phyloP scores from a whole-genome alignment of 1,284 basidiomycete genomes.

The Fomes fomentarius region DNA sequence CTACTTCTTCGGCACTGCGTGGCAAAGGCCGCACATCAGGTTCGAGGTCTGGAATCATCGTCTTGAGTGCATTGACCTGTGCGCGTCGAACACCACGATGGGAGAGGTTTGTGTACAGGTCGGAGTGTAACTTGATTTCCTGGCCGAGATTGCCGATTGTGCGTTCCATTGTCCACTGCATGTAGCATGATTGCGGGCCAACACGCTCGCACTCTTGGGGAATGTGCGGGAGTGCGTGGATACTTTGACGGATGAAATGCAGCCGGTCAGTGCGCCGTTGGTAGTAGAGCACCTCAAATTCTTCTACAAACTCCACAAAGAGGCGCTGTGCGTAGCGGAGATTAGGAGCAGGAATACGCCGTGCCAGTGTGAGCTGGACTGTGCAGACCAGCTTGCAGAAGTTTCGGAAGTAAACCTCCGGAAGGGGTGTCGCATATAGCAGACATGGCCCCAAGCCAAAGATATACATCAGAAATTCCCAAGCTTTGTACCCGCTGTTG shows the following conservation, averaged over 20 bases:
- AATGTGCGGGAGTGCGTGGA: slow-evolving; percentile 4
- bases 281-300: slow-evolving; percentile 6
- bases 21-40: background rate
- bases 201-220: slow-evolving; percentile 6
- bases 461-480: slow-evolving; percentile 29
- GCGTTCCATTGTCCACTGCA: slow-evolving; percentile 15
- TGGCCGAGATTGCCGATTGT: background rate
- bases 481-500: slow-evolving; percentile 34
- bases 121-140: slow-evolving; percentile 22
- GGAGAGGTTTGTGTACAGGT: slow-evolving; percentile 26
- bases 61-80: background rate
- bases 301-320: background rate
- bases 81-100: slow-evolving; percentile 7
- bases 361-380: background rate
- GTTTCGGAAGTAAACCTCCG: slow-evolving; percentile 30
- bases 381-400: slow-evolving; percentile 30
- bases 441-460: slow-evolving; percentile 26
- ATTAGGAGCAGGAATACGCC: background rate
- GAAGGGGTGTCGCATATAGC: slow-evolving; percentile 2
- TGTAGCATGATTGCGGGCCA: slow-evolving; percentile 17
- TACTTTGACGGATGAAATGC: slow-evolving; percentile 4
- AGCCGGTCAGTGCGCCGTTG: slow-evolving; percentile 1
- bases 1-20: background rate
- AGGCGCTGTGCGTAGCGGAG: slow-evolving; percentile 6
- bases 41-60: slow-evolving; percentile 21